Base-by-base conservation (phyloP, 345 rosid genomes). In the Isatis tinctoria region DNA sequence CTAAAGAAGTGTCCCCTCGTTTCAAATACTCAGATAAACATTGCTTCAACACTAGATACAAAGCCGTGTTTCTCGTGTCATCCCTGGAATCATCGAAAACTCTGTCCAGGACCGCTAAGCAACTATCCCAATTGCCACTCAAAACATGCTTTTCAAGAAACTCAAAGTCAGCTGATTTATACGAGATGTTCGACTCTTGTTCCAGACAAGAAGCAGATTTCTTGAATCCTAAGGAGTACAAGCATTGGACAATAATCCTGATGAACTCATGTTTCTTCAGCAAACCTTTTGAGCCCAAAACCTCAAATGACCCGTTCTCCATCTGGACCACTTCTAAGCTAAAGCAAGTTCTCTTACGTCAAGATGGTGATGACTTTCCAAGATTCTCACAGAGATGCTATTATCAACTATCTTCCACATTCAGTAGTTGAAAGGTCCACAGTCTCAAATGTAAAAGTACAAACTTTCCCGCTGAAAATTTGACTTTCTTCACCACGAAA, bases 171-270 rank as follows among this genome's bases (percentile, higher is more conserved):
- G 49, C 28, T 3, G 90, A 83, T 68, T 85, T 87, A 73, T 65
- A 82, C 5, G 67, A 74, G 62, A 89, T 52, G 37, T 85, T 83
- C 0, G 96, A 91, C 80, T 94, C 97, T 0, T 26, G 47, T 74
- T 94, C 97, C 70, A 91, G 60, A 74, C 83, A 82, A 40, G 86
- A 83, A 69, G 91, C 97, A 10, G 96, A 88, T 45, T 71, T 87
- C 26, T 78, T 81, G 75, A 79, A 91, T 10, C 98, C 97, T 70
- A 89, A 80, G 0, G 97, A 82, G 82, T 87, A 83, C 36, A 94
- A 85, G 65, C 89, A 85, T 52, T 91, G 96, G 57, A 94, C 74
- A 24, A 94, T 70, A 59, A 89, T 74, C 72, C 95, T 82, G 4
- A 89, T 54, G 36, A 94, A 85, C 72, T 94, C 98, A 33, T 81